Conservation (phyloP, 805 yeast genomes). For the Saccharomycopsis microspora region DNA sequence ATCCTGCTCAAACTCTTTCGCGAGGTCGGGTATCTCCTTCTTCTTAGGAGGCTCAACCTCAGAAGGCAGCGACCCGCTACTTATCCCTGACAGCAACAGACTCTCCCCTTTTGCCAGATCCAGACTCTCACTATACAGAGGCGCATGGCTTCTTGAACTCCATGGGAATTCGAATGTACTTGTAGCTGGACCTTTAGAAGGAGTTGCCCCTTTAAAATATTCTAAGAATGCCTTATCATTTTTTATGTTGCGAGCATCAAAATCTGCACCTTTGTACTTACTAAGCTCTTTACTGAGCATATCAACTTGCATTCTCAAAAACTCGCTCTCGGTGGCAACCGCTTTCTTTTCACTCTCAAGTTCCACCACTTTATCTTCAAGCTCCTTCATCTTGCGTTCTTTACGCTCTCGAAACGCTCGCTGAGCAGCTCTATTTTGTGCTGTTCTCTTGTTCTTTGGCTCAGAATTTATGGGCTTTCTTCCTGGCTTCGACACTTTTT, state of each 20-base stretch:
- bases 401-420: slow-evolving; percentile 93
- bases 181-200: neutral
- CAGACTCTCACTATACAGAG: slow-evolving; percentile 8
- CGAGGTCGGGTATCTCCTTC: neutral
- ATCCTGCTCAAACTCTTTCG: slow-evolving; percentile 26
- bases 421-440: slow-evolving; percentile 98
- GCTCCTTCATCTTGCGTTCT: slow-evolving; percentile 74
- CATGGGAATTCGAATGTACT: slow-evolving; percentile 13
- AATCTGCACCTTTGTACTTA: slow-evolving; percentile 34
- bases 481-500: slow-evolving; percentile 46
- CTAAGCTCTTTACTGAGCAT: slow-evolving; percentile 61
- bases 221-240: slow-evolving; percentile 14
- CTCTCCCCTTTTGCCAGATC: slow-evolving; percentile 8
- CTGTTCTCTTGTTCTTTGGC: slow-evolving; percentile 82
- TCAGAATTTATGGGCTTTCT: slow-evolving; percentile 68
- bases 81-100: slow-evolving; percentile 10
- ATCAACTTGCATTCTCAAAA: slow-evolving; percentile 65
- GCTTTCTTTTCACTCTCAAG: slow-evolving; percentile 64
- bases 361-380: slow-evolving; percentile 64
- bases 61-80: slow-evolving; percentile 1
- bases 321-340: slow-evolving; percentile 60
- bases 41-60: neutral
- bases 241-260: neutral
- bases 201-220: neutral
- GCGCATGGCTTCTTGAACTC: slow-evolving; percentile 4